Evolutionary conservation across 352 stramenopile species (phyloP), one percentile per base, ranked within the genome.

Genomic region (Pythium sukuiense): DNA sequence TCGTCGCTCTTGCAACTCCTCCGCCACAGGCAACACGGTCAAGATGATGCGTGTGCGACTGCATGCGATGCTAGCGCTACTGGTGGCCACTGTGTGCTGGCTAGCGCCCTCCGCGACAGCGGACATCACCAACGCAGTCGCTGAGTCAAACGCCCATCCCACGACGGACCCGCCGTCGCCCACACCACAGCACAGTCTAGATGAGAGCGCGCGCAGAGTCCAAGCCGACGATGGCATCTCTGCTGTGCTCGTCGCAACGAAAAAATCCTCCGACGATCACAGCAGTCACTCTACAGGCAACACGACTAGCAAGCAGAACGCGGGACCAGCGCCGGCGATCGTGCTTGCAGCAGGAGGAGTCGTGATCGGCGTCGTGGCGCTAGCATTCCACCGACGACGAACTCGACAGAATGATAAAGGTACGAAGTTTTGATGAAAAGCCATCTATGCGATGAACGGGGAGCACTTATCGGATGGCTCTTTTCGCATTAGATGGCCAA

Each of bases 321-420:
- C 27, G 7, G 50, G 41, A 39, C 39, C 24, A 1, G 62, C 30
- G 9, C 65, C 66, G 3, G 27, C 57, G 18, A 32, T 65, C 6
- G 59, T 68, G 16, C 54, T 72, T 3, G 55, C 41, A 16, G 45
- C 59, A 3, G 66, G 66, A n/a, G 45, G 18, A 16, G 56, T 50
- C 4, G 48, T 64, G 48, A 72, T 72, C 29, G 66, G 20, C 16
- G 39, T 62, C 50, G 55, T 68, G 2, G 59, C 48, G 9, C 14
- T 68, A 6, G 66, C 55, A 1, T 72, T 72, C 52, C 66, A 62
- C 12, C 29, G 13, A 24, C 66, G 66, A 24, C 54, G 49, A 37
- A 24, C 45, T 8, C 16, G 53, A 16, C 64, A 62, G 55, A 52
- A 59, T 2, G 54, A 72, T n/a, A 45, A 50, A 67, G 66, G 66